Base-by-base conservation (phyloP, 2,329 filamentous ascomycete genomes). In the Orbilia javanica region DNA sequence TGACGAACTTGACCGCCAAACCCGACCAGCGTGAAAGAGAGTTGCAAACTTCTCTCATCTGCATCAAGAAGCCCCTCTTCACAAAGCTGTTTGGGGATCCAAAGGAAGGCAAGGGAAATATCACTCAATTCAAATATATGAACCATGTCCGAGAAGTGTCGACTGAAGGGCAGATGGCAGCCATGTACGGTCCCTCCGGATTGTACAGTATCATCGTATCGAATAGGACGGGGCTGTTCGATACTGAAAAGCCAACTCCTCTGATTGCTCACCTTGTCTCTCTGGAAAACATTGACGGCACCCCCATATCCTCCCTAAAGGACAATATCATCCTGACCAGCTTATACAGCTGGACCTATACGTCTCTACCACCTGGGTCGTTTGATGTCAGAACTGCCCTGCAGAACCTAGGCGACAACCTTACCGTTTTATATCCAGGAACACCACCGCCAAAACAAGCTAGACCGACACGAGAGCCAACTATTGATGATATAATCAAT, bases 111-210 rank as follows among this genome's bases (percentile, higher is more conserved):
- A 27, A 79, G n/a, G 46, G 48, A 25, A 18, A 82, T 52, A 80
- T 80, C 2, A 60, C 48, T 0, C 79, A 76, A n/a, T 83, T 83
- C 72, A 67, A 81, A 25, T 84, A 80, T 42, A 70, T 85, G 1
- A 79, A 85, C 0, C 85, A 87, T 68, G 83, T 85, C 0, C 82
- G 85, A 1, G 80, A 84, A 11, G 83, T 86, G 74, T 84, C 85
- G 52, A 82, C 81, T 0, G 55, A 69, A 0, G 84, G 85, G 0
- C 84, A 85, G 81, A 82, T 84, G 0, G 68, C 82, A 0, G 83
- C 83, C 0, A 84, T 83, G 3, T 79, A 81, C 7, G 81, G 85
- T 11, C 83, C 84, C 4, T 74, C 79, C 0, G 84, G 80, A 13
- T 66, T 82, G 1, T 85, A 83, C 36, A 79, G 69, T 8, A 81